Evolutionary conservation across 768 basidiomycete species (phyloP), one percentile per base, ranked within the genome.

Genomic region (Lentinula edodes): DNA sequence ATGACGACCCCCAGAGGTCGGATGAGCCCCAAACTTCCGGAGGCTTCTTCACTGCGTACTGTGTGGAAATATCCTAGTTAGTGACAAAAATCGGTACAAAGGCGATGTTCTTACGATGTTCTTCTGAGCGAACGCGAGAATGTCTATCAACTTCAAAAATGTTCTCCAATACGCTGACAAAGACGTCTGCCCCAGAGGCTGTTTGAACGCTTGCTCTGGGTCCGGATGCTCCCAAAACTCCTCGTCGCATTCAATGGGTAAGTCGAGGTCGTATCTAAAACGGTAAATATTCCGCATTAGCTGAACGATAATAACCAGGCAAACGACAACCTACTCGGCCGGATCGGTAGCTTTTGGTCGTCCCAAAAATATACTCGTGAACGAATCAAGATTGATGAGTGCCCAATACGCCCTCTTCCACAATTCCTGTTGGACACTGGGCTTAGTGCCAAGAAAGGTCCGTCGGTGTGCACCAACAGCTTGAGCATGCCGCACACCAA

Each of bases 321-420:
- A n/a, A 23, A 32, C n/a, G 3, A 20, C 32, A 8, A 59, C 58
- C 0, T 34, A 59, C 58, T 59, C 58, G 6, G 58, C 58, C 15
- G 45, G 58, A 50, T 59, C 48, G 12, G 45, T 36, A 12, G 58
- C 58, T 34, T 23, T 43, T 0, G 84, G 83, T 16, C 86, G 73
- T 16, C 86, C 86, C 34, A 85, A 71, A 23, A 74, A 73, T 13
- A 71, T 66, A 28, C 76, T 77, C 60, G 66, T 41, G n/a, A 28
- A 60, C 12, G 38, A 32, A 52, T 60, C 59, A 12, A 52, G 48
- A 28, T 15, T 52, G 1, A 60, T 16, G 12, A 51, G 71, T 18
- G 65, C 83, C 86, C 86, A 87, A 65, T 86, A 87, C 10, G 81
- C 83, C 20, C 87, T 81, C 68, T 89, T 90, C 84, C 88, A 90